Conservation (phyloP, 768 basidiomycete genomes). For the Podaxis mareebaensis region DNA sequence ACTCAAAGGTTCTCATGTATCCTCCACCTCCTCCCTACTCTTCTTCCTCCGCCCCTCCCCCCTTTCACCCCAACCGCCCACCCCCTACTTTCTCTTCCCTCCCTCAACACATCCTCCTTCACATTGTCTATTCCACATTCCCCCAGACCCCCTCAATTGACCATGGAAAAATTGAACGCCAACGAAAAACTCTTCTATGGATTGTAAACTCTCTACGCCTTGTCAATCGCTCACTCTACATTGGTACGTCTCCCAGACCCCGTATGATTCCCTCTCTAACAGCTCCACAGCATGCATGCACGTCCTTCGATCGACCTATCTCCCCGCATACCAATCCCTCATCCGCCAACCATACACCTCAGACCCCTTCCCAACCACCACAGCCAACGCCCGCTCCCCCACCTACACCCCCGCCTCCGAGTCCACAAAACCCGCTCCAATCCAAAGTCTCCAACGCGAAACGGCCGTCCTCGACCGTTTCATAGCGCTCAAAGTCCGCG, state of each 20-base stretch:
- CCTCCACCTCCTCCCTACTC: constrained; percentile 32
- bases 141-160: constrained; percentile 41
- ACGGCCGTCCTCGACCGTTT: constrained; percentile 75
- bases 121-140: constrained; percentile 68
- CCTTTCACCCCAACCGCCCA: constrained; percentile 19
- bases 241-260: constrained; percentile 43
- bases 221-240: constrained; percentile 66
- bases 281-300: constrained; percentile 61
- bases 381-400: constrained; percentile 22
- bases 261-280: constrained; percentile 1
- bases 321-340: constrained; percentile 62
- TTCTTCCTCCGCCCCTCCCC: constrained; percentile 16
- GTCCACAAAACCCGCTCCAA: constrained; percentile 32
- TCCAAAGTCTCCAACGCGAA: constrained; percentile 65
- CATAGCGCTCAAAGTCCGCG: constrained; percentile 76
- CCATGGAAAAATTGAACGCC: constrained; percentile 46
- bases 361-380: constrained; percentile 68
- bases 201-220: constrained; percentile 59
- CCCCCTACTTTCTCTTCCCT: constrained; percentile 29
- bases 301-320: constrained; percentile 73
- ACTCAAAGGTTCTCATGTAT: constrained; percentile 34
- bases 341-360: constrained; percentile 71
- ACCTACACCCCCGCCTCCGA: constrained; percentile 25
- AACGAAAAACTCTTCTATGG: constrained; percentile 75
- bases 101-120: constrained; percentile 66